Evolutionary conservation across 2,329 filamentous ascomycete species (phyloP).

Genomic region (Calycina marina): DNA sequence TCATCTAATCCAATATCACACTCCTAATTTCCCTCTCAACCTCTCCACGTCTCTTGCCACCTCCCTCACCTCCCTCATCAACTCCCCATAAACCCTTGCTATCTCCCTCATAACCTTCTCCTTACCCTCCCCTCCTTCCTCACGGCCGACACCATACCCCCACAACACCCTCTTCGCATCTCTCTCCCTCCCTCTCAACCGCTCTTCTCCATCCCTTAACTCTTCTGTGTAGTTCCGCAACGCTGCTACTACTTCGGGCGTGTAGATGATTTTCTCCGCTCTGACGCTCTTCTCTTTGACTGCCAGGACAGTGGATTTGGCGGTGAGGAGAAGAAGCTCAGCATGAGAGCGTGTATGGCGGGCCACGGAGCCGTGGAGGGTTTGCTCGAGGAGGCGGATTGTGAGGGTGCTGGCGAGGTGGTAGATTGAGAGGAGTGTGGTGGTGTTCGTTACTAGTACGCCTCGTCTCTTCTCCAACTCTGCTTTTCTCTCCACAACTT

Average conservation of each 20-base stretch:
- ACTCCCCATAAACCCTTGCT: conserved; percentile 20
- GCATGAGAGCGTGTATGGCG: conserved; percentile 13
- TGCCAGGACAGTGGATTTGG: conserved; percentile 8
- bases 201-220: conserved; percentile 16
- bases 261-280: conserved; percentile 18
- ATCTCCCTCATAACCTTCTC: conserved; percentile 22
- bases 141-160: conserved; percentile 21
- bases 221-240: conserved; percentile 16
- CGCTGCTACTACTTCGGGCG: conserved; percentile 15
- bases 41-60: conserved; percentile 21
- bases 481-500: conserved; percentile 28
- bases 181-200: conserved; percentile 15
- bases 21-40: conserved; percentile 10
- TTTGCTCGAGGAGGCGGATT: conserved; percentile 19
- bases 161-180: conserved; percentile 16
- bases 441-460: conserved; percentile 22
- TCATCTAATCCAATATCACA: too few species aligned
- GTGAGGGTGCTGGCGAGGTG: conserved; percentile 12
- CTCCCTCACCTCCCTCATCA: conserved; percentile 17
- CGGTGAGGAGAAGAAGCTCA: conserved; percentile 10
- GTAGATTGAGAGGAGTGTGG: conserved; percentile 12
- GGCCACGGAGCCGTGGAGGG: conserved; percentile 16
- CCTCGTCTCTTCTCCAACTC: conserved; percentile 25
- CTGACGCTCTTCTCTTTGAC: conserved; percentile 9
- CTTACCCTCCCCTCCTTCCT: conserved; percentile 14